Evolutionary conservation across 2,329 filamentous ascomycete genomes (phyloP), one percentile per base, ranked within the genome.

Genomic region (Aureobasidium sp.): DNA sequence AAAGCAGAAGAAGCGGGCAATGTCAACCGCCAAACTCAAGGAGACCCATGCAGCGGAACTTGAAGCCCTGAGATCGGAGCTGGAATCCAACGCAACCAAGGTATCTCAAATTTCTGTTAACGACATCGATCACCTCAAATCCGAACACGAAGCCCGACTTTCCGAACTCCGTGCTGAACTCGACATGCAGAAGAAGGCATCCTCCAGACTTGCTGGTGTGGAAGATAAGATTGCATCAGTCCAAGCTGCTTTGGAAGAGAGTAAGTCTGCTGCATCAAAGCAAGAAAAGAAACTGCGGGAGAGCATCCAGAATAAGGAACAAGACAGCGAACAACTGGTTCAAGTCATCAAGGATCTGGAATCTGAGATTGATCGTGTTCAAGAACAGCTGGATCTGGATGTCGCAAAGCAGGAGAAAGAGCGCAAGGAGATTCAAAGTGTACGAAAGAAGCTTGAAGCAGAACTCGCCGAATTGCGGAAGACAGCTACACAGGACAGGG

Each of bases 301-400:
- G 55, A 66, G 67, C 52, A 63, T 72, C 26, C 63, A 68, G 52
- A 65, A 70, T 60, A 71, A 72, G 61, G 68, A 70, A 10, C 65
- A 67, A 32, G 69, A 73, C 61, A 67, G 67, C 20, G 69, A 69
- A 36, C 65, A 71, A 62, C 63, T 74, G 24, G 69, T 66, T 9
- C 62, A 63, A 47, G 70, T 73, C 3, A 70, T 74, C 29, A 64
- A 68, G 26, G 71, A 74, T 37, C 63, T 74, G 47, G 67, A 67
- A 62, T 61, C 69, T 43, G 72, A 74, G 65, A 74, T 74, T 47
- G 69, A 72, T 46, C 65, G 68, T n/a, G 71, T 69, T 50, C 69
- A 74, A 63, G 55, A 67, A 52, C 63, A 64, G 43, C 46, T 67
- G 24, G 65, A 67, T 36, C 51, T 50, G 27, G 65, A 64, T 43